Conservation (phyloP, 2,329 filamentous ascomycete genomes). For the Ramichloridium luteum region DNA sequence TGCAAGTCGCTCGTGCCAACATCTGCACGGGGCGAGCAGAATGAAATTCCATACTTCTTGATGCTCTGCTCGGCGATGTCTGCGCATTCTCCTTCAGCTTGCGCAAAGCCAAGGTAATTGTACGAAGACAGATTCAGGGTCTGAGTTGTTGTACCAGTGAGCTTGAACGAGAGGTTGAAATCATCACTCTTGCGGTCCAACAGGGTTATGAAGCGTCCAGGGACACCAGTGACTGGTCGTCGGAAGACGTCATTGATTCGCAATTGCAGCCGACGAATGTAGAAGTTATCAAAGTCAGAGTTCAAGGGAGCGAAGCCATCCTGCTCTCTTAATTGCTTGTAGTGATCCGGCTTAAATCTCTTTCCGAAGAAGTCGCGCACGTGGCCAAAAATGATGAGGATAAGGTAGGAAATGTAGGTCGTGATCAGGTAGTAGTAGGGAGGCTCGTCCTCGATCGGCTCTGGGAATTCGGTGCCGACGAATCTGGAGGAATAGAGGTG, state of each 20-base stretch:
- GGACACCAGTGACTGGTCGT: conserved; percentile 81
- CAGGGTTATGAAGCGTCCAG: conserved; percentile 84
- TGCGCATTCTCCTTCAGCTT: conserved; percentile 92
- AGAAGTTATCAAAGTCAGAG: conserved; percentile 98
- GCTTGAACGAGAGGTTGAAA: conserved; percentile 79
- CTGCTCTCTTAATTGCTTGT: conserved; percentile 66
- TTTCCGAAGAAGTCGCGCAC: conserved; percentile 97
- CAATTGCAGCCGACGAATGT: conserved; percentile 82
- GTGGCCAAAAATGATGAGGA: conserved; percentile 90
- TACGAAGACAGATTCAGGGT: conserved; percentile 98
- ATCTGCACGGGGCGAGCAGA: conserved; percentile 71
- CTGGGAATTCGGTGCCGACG: conserved; percentile 63
- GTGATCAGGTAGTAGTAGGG: conserved; percentile 95
- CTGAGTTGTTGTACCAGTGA: conserved; percentile 82
- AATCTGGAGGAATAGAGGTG: conserved; percentile 87
- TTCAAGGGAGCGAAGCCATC: conserved; percentile 93
- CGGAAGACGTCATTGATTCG: conserved; percentile 96
- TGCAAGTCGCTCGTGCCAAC: conserved; percentile 78
- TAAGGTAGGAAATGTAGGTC: conserved; percentile 95
- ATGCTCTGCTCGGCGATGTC: conserved; percentile 81
- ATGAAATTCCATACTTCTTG: conserved; percentile 71
- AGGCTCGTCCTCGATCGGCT: conserved; percentile 85
- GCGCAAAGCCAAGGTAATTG: conserved; percentile 97
- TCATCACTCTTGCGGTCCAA: conserved; percentile 84
- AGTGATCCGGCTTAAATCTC: conserved; percentile 77